Evolutionary conservation across 345 rosid genomes (phyloP).

Genomic region (Angophora floribunda): DNA sequence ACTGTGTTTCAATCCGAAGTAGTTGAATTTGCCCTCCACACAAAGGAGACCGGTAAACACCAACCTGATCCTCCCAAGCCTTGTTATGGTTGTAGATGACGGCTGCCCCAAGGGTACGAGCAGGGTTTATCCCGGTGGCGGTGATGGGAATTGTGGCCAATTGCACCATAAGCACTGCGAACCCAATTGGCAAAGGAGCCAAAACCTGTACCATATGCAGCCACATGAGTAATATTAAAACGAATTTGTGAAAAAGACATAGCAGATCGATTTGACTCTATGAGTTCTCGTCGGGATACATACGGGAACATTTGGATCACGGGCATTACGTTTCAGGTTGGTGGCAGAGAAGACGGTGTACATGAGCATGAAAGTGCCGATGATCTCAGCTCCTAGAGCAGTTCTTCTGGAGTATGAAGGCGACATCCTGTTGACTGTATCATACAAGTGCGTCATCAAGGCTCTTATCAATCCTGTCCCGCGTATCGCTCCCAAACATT

Average conservation of each 20-base stretch:
- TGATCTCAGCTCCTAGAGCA: too few relatives aligned
- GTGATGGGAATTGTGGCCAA: background rate
- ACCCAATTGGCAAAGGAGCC: background rate
- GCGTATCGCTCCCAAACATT: too few relatives aligned
- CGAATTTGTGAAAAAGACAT: background rate
- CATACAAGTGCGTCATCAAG: too few relatives aligned
- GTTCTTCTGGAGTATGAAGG: too few relatives aligned
- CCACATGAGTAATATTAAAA: background rate
- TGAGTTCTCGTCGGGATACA: background rate
- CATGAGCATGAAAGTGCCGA: too few relatives aligned
- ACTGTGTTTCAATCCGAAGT: too few relatives aligned
- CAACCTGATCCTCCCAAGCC: background rate
- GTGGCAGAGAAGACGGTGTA: too few relatives aligned
- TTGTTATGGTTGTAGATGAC: background rate
- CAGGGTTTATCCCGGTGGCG: constrained; percentile 5
- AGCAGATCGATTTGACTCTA: background rate
- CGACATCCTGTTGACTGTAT: too few relatives aligned
- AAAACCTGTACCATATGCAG: background rate
- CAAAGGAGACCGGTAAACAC: too few relatives aligned
- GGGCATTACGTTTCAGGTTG: too few relatives aligned
- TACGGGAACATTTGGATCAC: too few relatives aligned
- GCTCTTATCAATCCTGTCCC: too few relatives aligned
- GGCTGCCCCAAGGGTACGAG: background rate
- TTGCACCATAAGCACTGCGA: background rate
- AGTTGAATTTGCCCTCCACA: background rate